Percentiles rank a stretch among this genome's conserved stretches.
These are phyloP conservation scores for Anethum foeniculum DNA, from an alignment of 140 eudicot genomes.

Conservation along the genomic window DNA sequence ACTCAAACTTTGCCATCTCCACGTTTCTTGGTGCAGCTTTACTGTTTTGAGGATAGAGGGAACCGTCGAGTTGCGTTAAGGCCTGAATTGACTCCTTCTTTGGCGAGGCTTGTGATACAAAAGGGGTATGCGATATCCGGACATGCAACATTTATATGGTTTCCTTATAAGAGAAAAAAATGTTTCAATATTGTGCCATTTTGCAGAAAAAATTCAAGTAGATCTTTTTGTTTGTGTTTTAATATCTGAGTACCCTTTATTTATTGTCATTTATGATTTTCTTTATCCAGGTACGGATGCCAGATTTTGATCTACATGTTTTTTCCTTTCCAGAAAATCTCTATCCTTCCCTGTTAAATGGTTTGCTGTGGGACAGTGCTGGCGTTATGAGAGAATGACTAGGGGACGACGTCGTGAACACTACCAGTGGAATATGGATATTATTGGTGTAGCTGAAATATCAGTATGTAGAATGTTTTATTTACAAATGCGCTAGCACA, in stretches of 20 bases:
- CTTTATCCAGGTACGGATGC: conserved; percentile 58
- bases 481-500: neutral
- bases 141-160: neutral
- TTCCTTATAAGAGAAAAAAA: neutral
- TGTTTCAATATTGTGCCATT: too few species aligned
- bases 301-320: conserved; percentile 62
- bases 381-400: conserved; percentile 98
- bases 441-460: conserved; percentile 81
- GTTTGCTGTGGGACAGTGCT: conserved; percentile 97
- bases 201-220: too few species aligned
- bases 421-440: conserved; percentile 99
- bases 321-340: conserved; percentile 86
- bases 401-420: conserved; percentile 97
- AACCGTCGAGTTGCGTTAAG: conserved; percentile 96
- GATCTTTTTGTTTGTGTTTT: neutral
- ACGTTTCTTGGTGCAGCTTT: conserved; percentile 46
- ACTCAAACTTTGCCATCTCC: neutral
- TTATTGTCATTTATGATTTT: conserved; percentile 37
- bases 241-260: conserved; percentile 4
- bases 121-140: conserved; percentile 51
- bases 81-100: conserved; percentile 96
- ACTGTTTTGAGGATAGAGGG: conserved; percentile 95
- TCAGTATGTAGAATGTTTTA: conserved; percentile 38
- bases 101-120: conserved; percentile 96
- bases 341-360: conserved; percentile 84